These are phyloP conservation scores for Plasmodium chabaudi DNA, from an alignment of 169 alveolate genomes.

Conservation along the genomic window DNA sequence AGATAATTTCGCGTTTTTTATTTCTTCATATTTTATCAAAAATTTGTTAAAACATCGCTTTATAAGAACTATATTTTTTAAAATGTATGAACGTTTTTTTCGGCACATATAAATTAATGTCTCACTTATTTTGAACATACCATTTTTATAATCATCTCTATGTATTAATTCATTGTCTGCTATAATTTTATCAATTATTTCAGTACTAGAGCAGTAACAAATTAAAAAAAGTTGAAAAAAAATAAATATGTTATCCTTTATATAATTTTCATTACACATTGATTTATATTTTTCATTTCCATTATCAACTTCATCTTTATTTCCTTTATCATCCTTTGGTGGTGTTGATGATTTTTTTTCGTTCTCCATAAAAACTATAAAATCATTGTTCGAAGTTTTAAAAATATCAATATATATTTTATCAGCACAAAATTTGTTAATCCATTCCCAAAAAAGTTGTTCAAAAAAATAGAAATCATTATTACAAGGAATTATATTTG, in stretches of 20 bases:
- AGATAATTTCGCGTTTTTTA: background rate
- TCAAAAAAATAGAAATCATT: conserved; percentile 33
- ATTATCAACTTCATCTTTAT: background rate
- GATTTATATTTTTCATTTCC: background rate
- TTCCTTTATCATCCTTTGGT: background rate
- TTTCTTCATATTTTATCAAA: conserved; percentile 10
- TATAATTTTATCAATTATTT: conserved; percentile 46
- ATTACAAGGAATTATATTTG: conserved; percentile 46
- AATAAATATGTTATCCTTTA: conserved; percentile 22
- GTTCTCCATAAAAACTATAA: conserved; percentile 16
- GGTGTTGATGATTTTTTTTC: background rate
- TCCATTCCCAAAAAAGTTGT: conserved; percentile 23
- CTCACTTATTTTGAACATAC: conserved; percentile 18
- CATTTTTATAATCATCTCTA: conserved; percentile 71
- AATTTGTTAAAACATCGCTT: conserved; percentile 41
- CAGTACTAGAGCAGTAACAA: conserved; percentile 37
- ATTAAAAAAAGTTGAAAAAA: conserved; percentile 60
- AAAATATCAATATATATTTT: conserved; percentile 35
- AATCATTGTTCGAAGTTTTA: conserved; percentile 46
- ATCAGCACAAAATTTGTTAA: conserved; percentile 18
- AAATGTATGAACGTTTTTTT: conserved; percentile 17
- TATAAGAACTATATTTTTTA: conserved; percentile 49
- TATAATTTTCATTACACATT: conserved; percentile 17
- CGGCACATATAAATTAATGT: conserved; percentile 47
- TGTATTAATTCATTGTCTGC: conserved; percentile 30